Evolutionary conservation across 805 yeast genomes (phyloP).

Genomic region (Ogataea nitratoaversa): DNA sequence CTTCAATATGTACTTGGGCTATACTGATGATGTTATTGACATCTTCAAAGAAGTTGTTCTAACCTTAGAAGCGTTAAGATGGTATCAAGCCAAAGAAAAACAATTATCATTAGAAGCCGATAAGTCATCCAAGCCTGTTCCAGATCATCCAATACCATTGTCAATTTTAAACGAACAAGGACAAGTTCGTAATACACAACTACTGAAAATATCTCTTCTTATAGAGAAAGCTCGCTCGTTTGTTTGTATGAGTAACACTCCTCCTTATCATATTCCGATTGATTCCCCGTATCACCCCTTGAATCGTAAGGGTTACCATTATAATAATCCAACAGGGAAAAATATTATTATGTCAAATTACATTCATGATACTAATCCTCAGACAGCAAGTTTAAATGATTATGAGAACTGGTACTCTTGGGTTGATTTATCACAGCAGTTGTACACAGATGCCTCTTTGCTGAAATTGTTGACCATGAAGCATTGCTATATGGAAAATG

Average conservation of each 20-base stretch:
- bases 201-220: constrained; percentile 18
- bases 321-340: constrained; percentile 21
- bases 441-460: constrained; percentile 36
- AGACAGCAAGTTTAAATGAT: constrained; percentile 19
- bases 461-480: constrained; percentile 33
- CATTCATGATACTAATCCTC: constrained; percentile 23
- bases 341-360: constrained; percentile 20
- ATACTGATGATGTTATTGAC: constrained; percentile 32
- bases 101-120: too few species aligned
- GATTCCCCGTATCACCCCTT: constrained; percentile 30
- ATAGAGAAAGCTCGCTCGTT: constrained; percentile 28
- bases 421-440: constrained; percentile 34
- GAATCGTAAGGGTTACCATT: constrained; percentile 21
- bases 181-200: constrained; percentile 17
- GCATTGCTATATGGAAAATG: constrained; percentile 20
- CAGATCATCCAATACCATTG: constrained; percentile 9
- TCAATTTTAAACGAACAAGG: constrained; percentile 19
- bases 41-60: constrained; percentile 29
- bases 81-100: constrained; percentile 4
- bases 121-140: background rate
- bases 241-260: constrained; percentile 23
- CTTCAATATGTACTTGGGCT: constrained; percentile 32
- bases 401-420: constrained; percentile 32
- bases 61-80: constrained; percentile 26
- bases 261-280: constrained; percentile 28